Conservation (phyloP, 495 filamentous ascomycete species). For the Penicillium atrosanguineum region DNA sequence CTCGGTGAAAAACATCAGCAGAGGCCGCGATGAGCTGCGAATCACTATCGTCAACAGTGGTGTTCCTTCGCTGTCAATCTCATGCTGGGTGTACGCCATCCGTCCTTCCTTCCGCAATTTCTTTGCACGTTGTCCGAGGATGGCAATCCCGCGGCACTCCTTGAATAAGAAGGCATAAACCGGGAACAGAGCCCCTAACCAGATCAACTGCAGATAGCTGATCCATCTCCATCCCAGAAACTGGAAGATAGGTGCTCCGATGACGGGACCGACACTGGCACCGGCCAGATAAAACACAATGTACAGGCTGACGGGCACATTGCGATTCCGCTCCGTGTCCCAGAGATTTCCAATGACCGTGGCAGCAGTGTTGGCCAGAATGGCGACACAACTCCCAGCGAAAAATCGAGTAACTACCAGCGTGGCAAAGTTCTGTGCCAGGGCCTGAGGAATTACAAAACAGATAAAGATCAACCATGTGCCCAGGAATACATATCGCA, state of each 20-base stretch:
- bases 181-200: slow-evolving; percentile 39
- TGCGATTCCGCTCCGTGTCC: slow-evolving; percentile 35
- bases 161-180: slow-evolving; percentile 37
- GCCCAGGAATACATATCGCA: slow-evolving; percentile 43
- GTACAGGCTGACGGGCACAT: slow-evolving; percentile 47
- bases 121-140: slow-evolving; percentile 36
- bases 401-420: slow-evolving; percentile 48
- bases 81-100: slow-evolving; percentile 34
- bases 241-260: slow-evolving; percentile 42
- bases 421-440: slow-evolving; percentile 50
- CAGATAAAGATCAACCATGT: slow-evolving; percentile 44
- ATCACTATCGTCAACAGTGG: slow-evolving; percentile 20
- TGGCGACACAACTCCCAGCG: slow-evolving; percentile 43
- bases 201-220: slow-evolving; percentile 47
- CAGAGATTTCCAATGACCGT: slow-evolving; percentile 51
- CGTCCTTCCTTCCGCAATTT: slow-evolving; percentile 27
- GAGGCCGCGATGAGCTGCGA: slow-evolving; percentile 36
- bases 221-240: slow-evolving; percentile 49
- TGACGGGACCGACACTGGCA: slow-evolving; percentile 46
- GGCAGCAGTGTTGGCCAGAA: slow-evolving; percentile 45
- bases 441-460: slow-evolving; percentile 46
- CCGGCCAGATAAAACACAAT: slow-evolving; percentile 42
- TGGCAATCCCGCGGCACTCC: slow-evolving; percentile 43
- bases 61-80: slow-evolving; percentile 30
- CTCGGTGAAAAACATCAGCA: slow-evolving; percentile 50